phyloP scores from a whole-genome alignment of 2,329 filamentous ascomycete genomes.

The Rutstroemia sp. region DNA sequence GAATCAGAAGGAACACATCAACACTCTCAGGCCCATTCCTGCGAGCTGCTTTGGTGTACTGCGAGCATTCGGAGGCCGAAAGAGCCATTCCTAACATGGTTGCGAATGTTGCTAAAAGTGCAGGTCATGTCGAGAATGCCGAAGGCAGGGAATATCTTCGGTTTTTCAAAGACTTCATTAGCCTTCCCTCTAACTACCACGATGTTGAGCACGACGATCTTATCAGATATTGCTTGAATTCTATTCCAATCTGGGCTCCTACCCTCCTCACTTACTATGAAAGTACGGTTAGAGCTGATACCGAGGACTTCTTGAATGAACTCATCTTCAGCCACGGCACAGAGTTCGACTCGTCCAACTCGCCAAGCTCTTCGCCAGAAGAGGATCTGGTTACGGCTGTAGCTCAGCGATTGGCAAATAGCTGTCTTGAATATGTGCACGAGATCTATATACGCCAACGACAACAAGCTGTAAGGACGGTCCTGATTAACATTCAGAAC shows the following conservation, averaged over 20 bases:
- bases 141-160: constrained; percentile 27
- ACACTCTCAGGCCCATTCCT: constrained; percentile 22
- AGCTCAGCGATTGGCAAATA: constrained; percentile 22
- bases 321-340: constrained; percentile 16
- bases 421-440: constrained; percentile 26
- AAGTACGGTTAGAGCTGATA: constrained; percentile 35
- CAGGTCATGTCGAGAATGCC: constrained; percentile 19
- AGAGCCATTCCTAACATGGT: constrained; percentile 18
- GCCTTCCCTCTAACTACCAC: constrained; percentile 9
- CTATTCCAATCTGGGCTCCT: constrained; percentile 42
- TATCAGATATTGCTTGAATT: constrained; percentile 33
- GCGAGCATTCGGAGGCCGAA: constrained; percentile 21
- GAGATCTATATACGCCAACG: constrained; percentile 24
- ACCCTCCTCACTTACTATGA: constrained; percentile 44
- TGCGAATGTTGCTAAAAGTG: constrained; percentile 18
- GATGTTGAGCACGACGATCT: constrained; percentile 32
- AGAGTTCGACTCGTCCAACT: constrained; percentile 10
- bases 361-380: constrained; percentile 1
- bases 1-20: constrained; percentile 20
- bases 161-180: constrained; percentile 27
- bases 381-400: constrained; percentile 4
- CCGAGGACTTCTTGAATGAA: constrained; percentile 26
- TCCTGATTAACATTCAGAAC: constrained; percentile 20
- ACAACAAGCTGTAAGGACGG: constrained; percentile 22
- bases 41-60: constrained; percentile 26